phyloP scores from a whole-genome alignment of 108 stramenopile species.

The Fistulifera solaris region DNA sequence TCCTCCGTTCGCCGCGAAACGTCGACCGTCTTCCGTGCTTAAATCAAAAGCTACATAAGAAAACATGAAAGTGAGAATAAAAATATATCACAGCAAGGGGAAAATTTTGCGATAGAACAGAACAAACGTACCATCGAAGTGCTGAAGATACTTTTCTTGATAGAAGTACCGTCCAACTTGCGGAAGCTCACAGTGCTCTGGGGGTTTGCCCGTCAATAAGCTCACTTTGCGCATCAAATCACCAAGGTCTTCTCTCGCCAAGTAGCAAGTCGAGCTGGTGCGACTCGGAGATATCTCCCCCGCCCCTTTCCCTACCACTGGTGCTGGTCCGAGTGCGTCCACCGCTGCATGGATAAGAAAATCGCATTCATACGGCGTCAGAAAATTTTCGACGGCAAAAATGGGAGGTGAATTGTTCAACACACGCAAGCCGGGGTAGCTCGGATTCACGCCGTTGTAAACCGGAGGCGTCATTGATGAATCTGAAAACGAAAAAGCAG shows the following conservation, averaged over 20 bases:
- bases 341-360: constrained; percentile 55
- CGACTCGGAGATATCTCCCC: constrained; percentile 75
- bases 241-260: constrained; percentile 76
- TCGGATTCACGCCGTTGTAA: constrained; percentile 82
- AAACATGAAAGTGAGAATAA: background rate
- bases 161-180: constrained; percentile 88
- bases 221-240: constrained; percentile 70
- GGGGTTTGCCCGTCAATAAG: constrained; percentile 72
- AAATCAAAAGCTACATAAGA: constrained; percentile 85
- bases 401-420: constrained; percentile 64
- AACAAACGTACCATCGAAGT: constrained; percentile 7
- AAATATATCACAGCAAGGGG: background rate
- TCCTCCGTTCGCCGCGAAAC: constrained; percentile 85
- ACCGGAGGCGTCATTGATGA: constrained; percentile 21
- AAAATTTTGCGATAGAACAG: background rate
- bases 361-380: constrained; percentile 70
- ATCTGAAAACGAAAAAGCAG: too few relatives aligned
- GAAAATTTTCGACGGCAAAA: constrained; percentile 65
- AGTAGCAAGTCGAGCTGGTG: constrained; percentile 73
- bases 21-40: constrained; percentile 64
- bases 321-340: constrained; percentile 70
- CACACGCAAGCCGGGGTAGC: constrained; percentile 59
- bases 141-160: constrained; percentile 74
- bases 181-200: constrained; percentile 81
- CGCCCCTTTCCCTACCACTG: constrained; percentile 72